Percentiles rank a stretch among this genome's conserved stretches.
These are phyloP conservation scores for Penicillium sp. DNA, from an alignment of 2,329 filamentous ascomycete genomes.

Conservation along the genomic window DNA sequence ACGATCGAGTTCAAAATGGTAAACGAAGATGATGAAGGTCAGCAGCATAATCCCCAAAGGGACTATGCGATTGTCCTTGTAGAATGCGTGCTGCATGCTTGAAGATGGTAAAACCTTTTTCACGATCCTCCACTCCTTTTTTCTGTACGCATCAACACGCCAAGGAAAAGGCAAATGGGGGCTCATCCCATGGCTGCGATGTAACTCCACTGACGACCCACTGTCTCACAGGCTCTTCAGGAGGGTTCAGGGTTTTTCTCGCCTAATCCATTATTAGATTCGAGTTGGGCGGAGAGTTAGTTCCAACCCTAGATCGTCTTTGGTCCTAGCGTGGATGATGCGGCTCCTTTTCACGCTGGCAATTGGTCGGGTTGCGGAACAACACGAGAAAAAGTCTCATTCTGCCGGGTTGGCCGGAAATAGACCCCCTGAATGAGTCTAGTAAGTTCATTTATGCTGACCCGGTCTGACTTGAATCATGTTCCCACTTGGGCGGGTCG, in stretches of 20 bases:
- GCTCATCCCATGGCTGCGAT: background rate
- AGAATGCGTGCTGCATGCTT: conserved; percentile 16
- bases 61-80: conserved; percentile 26
- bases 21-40: conserved; percentile 21
- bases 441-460: background rate
- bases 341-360: background rate
- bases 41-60: conserved; percentile 25
- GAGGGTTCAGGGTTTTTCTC: background rate
- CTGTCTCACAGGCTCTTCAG: background rate
- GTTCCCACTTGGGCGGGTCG: background rate
- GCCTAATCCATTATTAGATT: background rate
- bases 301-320: background rate
- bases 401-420: background rate
- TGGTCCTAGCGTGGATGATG: background rate
- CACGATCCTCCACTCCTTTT: conserved; percentile 10
- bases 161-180: background rate
- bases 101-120: background rate
- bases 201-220: conserved; percentile 2
- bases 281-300: background rate
- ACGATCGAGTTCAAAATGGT: conserved; percentile 24
- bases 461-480: background rate
- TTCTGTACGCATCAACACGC: background rate
- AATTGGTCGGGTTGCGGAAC: background rate
- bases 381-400: background rate
- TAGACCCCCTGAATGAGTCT: background rate